A percentile compares a stretch with the other conserved stretches of the same genome.
Evolutionary conservation across 495 filamentous ascomycete genomes (phyloP).

Genomic region (Aeminium ludgeri): DNA sequence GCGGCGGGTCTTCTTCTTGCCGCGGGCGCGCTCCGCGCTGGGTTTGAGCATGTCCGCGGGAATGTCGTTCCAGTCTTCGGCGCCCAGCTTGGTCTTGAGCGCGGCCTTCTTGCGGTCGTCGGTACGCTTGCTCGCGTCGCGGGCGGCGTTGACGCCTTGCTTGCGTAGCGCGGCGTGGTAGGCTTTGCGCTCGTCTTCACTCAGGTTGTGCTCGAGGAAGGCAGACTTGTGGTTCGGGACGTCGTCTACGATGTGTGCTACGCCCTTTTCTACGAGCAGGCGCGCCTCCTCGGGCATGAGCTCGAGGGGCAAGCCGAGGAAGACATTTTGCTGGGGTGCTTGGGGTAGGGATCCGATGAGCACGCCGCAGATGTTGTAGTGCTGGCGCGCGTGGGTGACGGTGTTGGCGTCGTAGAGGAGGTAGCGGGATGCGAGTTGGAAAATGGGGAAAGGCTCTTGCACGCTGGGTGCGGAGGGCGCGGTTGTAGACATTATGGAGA

Average conservation of each 20-base stretch:
- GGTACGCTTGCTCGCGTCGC: slow-evolving; percentile 16
- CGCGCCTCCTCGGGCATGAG: slow-evolving; percentile 81
- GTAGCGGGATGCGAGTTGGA: slow-evolving; percentile 62
- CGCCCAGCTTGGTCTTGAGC: slow-evolving; percentile 11
- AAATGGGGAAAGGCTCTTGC: slow-evolving; percentile 54
- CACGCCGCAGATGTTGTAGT: slow-evolving; percentile 75
- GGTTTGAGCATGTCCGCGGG: slow-evolving; percentile 15
- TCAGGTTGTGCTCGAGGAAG: slow-evolving; percentile 33
- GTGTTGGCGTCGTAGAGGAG: slow-evolving; percentile 72
- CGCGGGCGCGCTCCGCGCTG: not conserved
- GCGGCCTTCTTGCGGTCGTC: slow-evolving; percentile 14
- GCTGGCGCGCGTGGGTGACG: slow-evolving; percentile 61
- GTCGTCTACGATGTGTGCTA: slow-evolving; percentile 69
- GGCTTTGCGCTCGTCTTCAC: slow-evolving; percentile 34
- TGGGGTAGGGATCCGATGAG: slow-evolving; percentile 79
- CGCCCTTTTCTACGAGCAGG: slow-evolving; percentile 62
- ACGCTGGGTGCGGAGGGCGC: not conserved
- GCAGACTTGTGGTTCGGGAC: slow-evolving; percentile 42
- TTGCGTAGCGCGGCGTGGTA: slow-evolving; percentile 17
- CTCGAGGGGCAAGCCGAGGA: slow-evolving; percentile 74
- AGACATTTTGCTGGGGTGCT: slow-evolving; percentile 85
- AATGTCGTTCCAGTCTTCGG: slow-evolving; percentile 14
- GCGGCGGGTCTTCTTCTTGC: slow-evolving; percentile 2
- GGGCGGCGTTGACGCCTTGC: slow-evolving; percentile 28
- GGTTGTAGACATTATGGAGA: slow-evolving; percentile 14